phyloP scores from a whole-genome alignment of 305 asterid genomes.

The Fraxinus baroniana region DNA sequence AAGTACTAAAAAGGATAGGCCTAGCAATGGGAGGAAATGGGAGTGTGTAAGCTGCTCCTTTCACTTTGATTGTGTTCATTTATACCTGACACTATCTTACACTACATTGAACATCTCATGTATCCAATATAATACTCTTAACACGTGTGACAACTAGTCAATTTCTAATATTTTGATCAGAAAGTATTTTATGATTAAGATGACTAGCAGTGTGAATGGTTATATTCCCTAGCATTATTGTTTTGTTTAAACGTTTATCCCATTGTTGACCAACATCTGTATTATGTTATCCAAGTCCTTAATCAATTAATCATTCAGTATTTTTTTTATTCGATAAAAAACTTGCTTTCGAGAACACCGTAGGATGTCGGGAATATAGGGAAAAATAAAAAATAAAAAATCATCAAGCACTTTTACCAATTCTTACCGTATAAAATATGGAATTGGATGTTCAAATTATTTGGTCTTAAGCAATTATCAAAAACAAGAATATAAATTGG shows the following conservation, averaged over 20 bases:
- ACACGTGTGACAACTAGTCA: neutral
- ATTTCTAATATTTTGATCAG: neutral
- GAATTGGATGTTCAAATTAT: neutral
- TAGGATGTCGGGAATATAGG: neutral
- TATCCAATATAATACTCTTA: too few species aligned
- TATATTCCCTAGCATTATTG: neutral
- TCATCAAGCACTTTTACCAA: neutral
- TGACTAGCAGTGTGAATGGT: neutral
- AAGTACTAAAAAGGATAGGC: too few species aligned
- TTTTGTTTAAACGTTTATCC: neutral
- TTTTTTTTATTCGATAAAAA: neutral
- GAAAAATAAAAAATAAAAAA: too few species aligned
- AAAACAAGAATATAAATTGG: neutral
- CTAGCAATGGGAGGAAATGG: too few species aligned
- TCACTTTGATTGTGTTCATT: too few species aligned
- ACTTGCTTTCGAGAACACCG: neutral
- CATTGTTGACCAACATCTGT: neutral
- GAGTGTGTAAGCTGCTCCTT: too few species aligned
- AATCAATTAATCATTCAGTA: neutral
- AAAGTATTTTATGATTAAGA: neutral
- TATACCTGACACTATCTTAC: too few species aligned
- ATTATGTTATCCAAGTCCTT: neutral
- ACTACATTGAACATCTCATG: too few species aligned
- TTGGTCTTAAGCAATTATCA: neutral
- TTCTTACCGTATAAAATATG: neutral